Evolutionary conservation across 2,329 filamentous ascomycete species (phyloP), one percentile per base, ranked within the genome.

Genomic region (Phoma sp.): DNA sequence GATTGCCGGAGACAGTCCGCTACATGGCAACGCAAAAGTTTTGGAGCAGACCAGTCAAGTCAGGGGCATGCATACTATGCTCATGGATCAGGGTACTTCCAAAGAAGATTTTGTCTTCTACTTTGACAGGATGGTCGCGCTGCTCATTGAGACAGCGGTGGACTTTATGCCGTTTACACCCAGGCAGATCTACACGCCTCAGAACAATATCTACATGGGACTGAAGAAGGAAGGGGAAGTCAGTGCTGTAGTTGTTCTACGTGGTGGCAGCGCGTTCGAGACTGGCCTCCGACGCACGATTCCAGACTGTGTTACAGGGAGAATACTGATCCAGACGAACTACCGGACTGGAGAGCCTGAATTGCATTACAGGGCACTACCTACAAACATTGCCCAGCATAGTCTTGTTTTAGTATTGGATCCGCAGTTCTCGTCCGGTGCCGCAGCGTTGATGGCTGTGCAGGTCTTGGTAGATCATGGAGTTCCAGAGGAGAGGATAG

Each of bases 91-190:
- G 17, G 84, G 87, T 43, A 94, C 92, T 0, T 81, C 84, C 6
- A 84, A 91, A 37, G 94, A 96, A 71, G 93, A 98, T 66, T 98
- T 97, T 73, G 91, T 96, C 59, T 98, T 98, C 77, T 98, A 98
- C 77, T 97, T 98, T 74, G 92, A 99, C 76, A 86, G 95, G 33
- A 81, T 98, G 33, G 87, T 91, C 2, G 86, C 90, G n/a, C 81
- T 97, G 47, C 81, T 98, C 24, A 85, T 98, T 41, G 94, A 98
- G 75, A 84, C 78, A 70, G 83, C 77, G 48, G 59, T 67, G 10
- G 68, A 72, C 35, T 73, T 74, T 70, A 90, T 91, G 52, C 82
- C 85, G 15, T 97, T 94, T 74, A 77, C 82, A 19, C 82, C 85
- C 15, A 76, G 78, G 13, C 80, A 80, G 12, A 83, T 97, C 47